Percentiles rank a stretch among this genome's conserved stretches.
Conservation (phyloP, 768 basidiomycete genomes). For the Boletus reticuloceps region DNA sequence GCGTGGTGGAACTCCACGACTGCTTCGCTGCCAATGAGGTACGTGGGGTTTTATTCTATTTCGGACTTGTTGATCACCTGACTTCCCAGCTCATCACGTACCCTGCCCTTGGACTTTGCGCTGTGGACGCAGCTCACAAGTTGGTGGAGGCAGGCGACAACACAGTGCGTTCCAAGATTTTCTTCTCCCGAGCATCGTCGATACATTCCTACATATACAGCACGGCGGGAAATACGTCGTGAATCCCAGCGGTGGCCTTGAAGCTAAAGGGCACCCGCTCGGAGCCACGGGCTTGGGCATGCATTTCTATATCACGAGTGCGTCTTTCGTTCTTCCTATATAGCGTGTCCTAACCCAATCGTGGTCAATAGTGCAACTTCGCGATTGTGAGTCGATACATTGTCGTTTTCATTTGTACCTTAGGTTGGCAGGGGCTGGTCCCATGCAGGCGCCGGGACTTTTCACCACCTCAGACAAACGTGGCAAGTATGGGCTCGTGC, state of each 20-base stretch:
- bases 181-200: not conserved
- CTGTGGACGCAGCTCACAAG: slow-evolving; percentile 63
- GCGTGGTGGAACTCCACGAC: slow-evolving; percentile 85
- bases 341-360: not conserved
- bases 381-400: slow-evolving; percentile 50
- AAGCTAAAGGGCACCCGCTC: slow-evolving; percentile 87
- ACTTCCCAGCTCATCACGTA: slow-evolving; percentile 68
- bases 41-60: slow-evolving; percentile 3
- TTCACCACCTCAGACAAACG: slow-evolving; percentile 60
- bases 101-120: slow-evolving; percentile 73
- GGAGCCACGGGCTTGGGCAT: slow-evolving; percentile 82
- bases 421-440: slow-evolving; percentile 62
- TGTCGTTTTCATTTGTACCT: not conserved
- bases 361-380: slow-evolving; percentile 59
- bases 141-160: slow-evolving; percentile 76
- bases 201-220: slow-evolving; percentile 30
- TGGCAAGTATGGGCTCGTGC: slow-evolving; percentile 78
- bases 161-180: slow-evolving; percentile 49
- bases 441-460: slow-evolving; percentile 76
- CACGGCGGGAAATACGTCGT: slow-evolving; percentile 84
- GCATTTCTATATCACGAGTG: slow-evolving; percentile 85
- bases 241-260: slow-evolving; percentile 82
- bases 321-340: slow-evolving; percentile 18
- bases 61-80: not conserved
- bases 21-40: slow-evolving; percentile 86